Evolutionary conservation across 805 yeast genomes (phyloP).

Genomic region (Starmerella ratchasimensis): DNA sequence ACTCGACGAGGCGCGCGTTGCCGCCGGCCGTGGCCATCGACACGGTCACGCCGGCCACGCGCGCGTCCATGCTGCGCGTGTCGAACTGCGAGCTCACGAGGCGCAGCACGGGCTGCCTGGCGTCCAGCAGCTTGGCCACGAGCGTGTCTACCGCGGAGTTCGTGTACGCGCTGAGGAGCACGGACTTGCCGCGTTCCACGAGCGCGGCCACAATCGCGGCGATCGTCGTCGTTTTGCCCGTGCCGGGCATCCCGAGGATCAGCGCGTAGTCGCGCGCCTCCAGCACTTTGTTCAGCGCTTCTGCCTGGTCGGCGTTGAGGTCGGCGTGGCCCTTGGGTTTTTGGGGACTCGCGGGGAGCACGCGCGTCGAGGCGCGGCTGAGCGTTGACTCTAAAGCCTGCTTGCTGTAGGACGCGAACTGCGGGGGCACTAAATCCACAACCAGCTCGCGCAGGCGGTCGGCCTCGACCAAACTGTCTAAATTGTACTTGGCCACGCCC

Average conservation of each 20-base stretch:
- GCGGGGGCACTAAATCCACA: conserved; percentile 32
- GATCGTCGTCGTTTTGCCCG: conserved; percentile 87
- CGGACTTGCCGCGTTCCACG: conserved; percentile 46
- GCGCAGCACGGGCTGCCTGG: conserved; percentile 42
- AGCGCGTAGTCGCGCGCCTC: conserved; percentile 61
- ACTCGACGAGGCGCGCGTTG: conserved; percentile 4
- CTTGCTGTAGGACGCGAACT: conserved; percentile 3
- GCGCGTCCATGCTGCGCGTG: conserved; percentile 38
- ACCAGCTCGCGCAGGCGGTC: conserved; percentile 33
- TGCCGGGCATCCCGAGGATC: conserved; percentile 95
- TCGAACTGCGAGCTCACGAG: conserved; percentile 42
- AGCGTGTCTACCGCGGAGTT: conserved; percentile 96
- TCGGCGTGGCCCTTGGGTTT: background rate
- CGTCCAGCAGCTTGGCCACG: conserved; percentile 48
- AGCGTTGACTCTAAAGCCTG: conserved; percentile 9
- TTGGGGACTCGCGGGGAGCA: conserved; percentile 1
- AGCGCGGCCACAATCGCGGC: conserved; percentile 55
- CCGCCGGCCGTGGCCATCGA: conserved; percentile 2
- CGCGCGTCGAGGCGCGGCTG: conserved; percentile 12
- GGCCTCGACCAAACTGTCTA: conserved; percentile 49
- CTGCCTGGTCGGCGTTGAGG: conserved; percentile 58
- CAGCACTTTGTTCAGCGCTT: conserved; percentile 54
- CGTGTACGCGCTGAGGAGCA: conserved; percentile 74
- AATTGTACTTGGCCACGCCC: conserved; percentile 61
- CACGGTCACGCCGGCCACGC: conserved; percentile 34